Conservation (phyloP, 202 grass and related monocot genomes). For the Zoysia matrella region DNA sequence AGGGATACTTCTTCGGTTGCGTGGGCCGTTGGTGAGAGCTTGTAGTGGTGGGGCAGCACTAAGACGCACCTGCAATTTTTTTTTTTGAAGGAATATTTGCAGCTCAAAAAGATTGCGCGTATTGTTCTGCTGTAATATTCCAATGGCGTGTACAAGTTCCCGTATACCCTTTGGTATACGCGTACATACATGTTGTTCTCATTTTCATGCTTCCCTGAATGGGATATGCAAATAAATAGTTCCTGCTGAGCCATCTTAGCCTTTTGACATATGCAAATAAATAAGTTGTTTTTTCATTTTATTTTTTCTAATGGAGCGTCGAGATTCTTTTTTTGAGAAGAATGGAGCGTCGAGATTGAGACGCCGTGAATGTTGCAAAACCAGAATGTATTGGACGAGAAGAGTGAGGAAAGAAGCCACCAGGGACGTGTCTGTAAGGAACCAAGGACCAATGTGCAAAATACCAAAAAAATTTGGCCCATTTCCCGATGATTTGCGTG, state of each 20-base stretch:
- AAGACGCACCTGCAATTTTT: background rate
- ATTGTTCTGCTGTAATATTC: background rate
- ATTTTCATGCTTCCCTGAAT: no score
- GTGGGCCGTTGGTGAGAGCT: conserved; percentile 33
- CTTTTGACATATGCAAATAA: background rate
- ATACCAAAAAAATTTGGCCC: background rate
- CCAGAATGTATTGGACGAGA: background rate
- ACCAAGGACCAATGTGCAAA: background rate
- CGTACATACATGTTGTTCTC: no score
- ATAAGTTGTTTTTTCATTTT: background rate
- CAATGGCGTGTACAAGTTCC: background rate
- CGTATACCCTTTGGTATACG: background rate
- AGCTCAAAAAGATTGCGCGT: background rate
- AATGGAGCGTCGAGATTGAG: background rate
- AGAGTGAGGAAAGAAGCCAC: background rate
- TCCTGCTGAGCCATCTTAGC: no score
- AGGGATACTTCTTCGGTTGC: conserved; percentile 56
- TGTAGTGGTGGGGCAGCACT: background rate
- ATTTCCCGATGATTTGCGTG: background rate
- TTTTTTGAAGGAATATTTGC: no score
- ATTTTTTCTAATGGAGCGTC: background rate
- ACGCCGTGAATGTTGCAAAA: background rate
- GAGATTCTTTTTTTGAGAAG: background rate
- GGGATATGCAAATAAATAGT: no score
- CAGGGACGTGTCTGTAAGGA: background rate